These are phyloP conservation scores for Penicillium psychrosexuale DNA, from an alignment of 2,329 filamentous ascomycete species.

Conservation along the genomic window DNA sequence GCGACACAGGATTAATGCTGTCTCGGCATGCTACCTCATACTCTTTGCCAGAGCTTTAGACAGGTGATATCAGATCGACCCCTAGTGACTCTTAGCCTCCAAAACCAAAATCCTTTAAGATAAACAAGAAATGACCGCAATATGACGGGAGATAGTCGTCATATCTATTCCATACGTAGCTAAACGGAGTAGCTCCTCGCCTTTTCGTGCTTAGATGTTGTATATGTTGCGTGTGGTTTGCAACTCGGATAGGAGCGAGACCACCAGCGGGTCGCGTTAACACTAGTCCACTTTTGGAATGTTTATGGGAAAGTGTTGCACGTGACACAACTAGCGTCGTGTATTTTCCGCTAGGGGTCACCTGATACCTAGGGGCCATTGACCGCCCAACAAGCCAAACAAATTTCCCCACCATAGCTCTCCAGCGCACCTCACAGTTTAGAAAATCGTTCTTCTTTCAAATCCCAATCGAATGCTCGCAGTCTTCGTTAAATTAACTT, in stretches of 20 bases:
- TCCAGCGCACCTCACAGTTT: background rate
- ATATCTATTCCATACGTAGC: background rate
- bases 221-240: background rate
- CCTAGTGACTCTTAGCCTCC: background rate
- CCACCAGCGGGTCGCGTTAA: background rate
- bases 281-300: background rate
- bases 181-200: background rate
- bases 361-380: slow-evolving; percentile 3
- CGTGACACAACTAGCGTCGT: background rate
- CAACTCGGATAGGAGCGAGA: background rate
- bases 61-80: too few relatives aligned
- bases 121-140: background rate
- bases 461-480: slow-evolving; percentile 12
- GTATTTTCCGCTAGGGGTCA: background rate
- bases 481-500: background rate
- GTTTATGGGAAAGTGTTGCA: background rate
- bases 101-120: background rate
- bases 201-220: too few relatives aligned
- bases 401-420: slow-evolving; percentile 10
- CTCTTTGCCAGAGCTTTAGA: background rate
- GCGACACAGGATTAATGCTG: background rate
- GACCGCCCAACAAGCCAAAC: slow-evolving; percentile 8
- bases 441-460: background rate
- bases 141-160: background rate
- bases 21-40: background rate